phyloP scores from a whole-genome alignment of 106 monocot genomes.

The Allium fistulosum region DNA sequence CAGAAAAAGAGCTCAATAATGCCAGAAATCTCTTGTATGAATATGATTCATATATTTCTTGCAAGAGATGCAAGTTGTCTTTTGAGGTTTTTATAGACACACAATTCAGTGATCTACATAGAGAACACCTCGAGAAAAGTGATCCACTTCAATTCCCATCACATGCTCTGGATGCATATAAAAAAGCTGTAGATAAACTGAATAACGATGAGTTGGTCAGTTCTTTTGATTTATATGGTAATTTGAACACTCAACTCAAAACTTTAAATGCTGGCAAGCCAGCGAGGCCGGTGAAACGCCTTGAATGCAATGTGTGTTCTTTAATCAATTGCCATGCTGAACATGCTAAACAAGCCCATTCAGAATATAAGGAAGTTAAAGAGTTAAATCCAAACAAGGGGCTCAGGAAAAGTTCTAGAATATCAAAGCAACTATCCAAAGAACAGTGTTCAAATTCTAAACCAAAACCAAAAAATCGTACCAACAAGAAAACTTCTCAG shows the following conservation, averaged over 20 bases:
- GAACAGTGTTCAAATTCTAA: slow-evolving; percentile 6
- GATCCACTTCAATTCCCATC: slow-evolving; percentile 7
- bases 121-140: slow-evolving; percentile 21
- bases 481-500: slow-evolving; percentile 9
- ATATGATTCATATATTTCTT: slow-evolving; percentile 44
- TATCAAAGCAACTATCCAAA: slow-evolving; percentile 12
- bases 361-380: slow-evolving; percentile 7
- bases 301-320: slow-evolving; percentile 20
- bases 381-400: not conserved
- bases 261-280: not conserved
- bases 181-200: slow-evolving; percentile 45
- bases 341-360: slow-evolving; percentile 1
- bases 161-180: slow-evolving; percentile 35
- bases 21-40: slow-evolving; percentile 44
- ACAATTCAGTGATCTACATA: slow-evolving; percentile 51
- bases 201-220: slow-evolving; percentile 14
- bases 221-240: slow-evolving; percentile 2
- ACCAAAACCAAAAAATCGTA: slow-evolving; percentile 22
- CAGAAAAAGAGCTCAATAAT: slow-evolving; percentile 46
- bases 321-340: not conserved
- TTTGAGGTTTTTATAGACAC: slow-evolving; percentile 48
- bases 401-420: slow-evolving; percentile 22
- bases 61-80: slow-evolving; percentile 52
- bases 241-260: not conserved
- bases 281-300: not conserved